Base-by-base conservation (phyloP, 805 yeast genomes). In the Saturnispora zaruensis region DNA sequence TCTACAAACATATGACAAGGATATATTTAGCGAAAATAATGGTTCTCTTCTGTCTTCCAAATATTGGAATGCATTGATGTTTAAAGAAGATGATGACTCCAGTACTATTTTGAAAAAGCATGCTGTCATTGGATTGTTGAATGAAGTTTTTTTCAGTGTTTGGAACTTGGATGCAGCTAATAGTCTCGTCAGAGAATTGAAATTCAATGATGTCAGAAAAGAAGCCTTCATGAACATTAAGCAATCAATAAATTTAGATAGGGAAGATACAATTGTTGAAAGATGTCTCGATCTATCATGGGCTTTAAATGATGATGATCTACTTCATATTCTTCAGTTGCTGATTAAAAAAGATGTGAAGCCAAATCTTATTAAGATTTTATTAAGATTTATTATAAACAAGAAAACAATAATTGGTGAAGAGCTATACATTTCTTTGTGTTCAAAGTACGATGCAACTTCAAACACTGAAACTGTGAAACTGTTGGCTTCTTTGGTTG, bases 21-120 rank as follows among this genome's bases (percentile, higher is more conserved):
- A 32, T 2, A 3, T 24, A 4, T 33, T 42, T 11, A 41, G 26
- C 9, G 53, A 52, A 3, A 36, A 38, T 1, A 36, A 54, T 1
- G 25, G 40, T n/a, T 44, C 52, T 21, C 32, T 64, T 5, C 48
- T 59, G n/a, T 47, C 43, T 4, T 14, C 25, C 3, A 65, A 63
- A 44, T 64, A 59, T 44, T 65, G 69, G 69, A 48, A 43, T 7
- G 21, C 44, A 0, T 44, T 64, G 14, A 56, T 52, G 38, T 14
- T 60, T 9, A 8, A 32, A 5, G 14, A 11, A 1, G 48, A 18
- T 4, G 55, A 52, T 21, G 21, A 33, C 18, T 26, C 47, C 6
- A 33, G 32, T 6, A 16, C 28, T 2, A 32, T 45, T 14, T 26
- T 28, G 2, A 57, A 59, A 44, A 54, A 53, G 20, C 26, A 43